Evolutionary conservation across 2,329 filamentous ascomycete species (phyloP), one percentile per base, ranked within the genome.

Genomic region (Aspergillus sp.): DNA sequence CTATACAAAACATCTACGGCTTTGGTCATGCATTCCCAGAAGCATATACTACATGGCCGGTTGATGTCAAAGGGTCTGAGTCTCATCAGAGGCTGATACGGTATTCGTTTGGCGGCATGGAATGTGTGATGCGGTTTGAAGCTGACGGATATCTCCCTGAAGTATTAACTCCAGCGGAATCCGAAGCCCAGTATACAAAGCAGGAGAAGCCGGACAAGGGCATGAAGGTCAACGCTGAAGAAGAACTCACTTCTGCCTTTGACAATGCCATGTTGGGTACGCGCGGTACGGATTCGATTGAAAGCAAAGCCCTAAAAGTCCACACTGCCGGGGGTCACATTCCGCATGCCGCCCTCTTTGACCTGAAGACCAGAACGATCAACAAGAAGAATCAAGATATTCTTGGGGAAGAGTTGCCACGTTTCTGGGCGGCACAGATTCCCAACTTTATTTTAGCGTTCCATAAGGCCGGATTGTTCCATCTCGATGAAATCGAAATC

Each of bases 21-120:
- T 85, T 73, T 53, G 82, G 83, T 0, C 82, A 86, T 53, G 74
- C 78, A 0, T 87, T 88, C 52, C 80, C 80, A 0, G 80, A 85
- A 42, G 71, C 72, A 1, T 82, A 85, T 56, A 87, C 84, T 0
- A 78, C 72, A 0, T 86, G 82, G 82, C 75, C 77, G 7, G 7
- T 54, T 0, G 72, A 71, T 1, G 75, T 80, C 0, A 72, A 69
- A 41, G 69, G 71, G 0, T 86, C 82, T 0, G 65, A 64, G 1
- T 80, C 79, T 0, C 80, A 87, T 50, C 82, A 87, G 56, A 72
- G 82, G 1, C 57, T 86, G 5, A 55, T 86, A 1, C 63, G 65
- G 3, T 86, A 86, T 50, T 49, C 65, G 0, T 79, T 87, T 53
- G 79, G 70, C 0, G 75, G 69, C 1, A 56, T 82, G 7, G 62